phyloP scores from a whole-genome alignment of 441 rosid species.

The Capsella rubella region DNA sequence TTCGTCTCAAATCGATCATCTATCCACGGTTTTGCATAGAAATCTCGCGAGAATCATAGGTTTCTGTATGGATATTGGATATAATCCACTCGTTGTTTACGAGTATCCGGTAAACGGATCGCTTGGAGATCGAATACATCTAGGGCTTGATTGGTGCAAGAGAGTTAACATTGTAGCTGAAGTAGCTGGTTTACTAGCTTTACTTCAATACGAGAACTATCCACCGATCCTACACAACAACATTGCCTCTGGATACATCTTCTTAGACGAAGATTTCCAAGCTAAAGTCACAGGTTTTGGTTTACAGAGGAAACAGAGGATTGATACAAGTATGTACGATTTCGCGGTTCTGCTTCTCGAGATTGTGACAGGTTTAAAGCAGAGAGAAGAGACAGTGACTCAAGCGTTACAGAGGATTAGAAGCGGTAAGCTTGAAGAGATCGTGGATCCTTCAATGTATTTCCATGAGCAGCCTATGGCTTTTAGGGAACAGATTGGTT shows the following conservation, averaged over 20 bases:
- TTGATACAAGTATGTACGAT: conserved; percentile 58
- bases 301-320: conserved; percentile 43
- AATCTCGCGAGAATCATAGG: conserved; percentile 73
- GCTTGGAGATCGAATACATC: conserved; percentile 57
- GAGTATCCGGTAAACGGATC: conserved; percentile 77
- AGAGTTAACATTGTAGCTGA: conserved; percentile 73
- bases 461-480: conserved; percentile 64
- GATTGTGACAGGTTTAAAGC: conserved; percentile 66
- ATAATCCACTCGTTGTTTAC: conserved; percentile 62
- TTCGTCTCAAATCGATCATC: conserved; percentile 61
- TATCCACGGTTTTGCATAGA: conserved; percentile 62
- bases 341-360: conserved; percentile 73
- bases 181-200: conserved; percentile 65
- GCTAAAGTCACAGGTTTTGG: conserved; percentile 75
- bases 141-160: conserved; percentile 69
- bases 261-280: conserved; percentile 63
- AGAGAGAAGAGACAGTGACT: conserved; percentile 49
- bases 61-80: conserved; percentile 67
- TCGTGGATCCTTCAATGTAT: conserved; percentile 69
- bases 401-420: conserved; percentile 58
- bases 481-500: conserved; percentile 66
- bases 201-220: conserved; percentile 65
- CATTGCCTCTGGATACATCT: conserved; percentile 61
- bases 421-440: conserved; percentile 71
- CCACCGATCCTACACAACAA: conserved; percentile 71